A percentile compares a stretch with the other conserved stretches of the same genome.
phyloP scores from a whole-genome alignment of 129 eudicot species.

The Helichrysum umbraculigerum region DNA sequence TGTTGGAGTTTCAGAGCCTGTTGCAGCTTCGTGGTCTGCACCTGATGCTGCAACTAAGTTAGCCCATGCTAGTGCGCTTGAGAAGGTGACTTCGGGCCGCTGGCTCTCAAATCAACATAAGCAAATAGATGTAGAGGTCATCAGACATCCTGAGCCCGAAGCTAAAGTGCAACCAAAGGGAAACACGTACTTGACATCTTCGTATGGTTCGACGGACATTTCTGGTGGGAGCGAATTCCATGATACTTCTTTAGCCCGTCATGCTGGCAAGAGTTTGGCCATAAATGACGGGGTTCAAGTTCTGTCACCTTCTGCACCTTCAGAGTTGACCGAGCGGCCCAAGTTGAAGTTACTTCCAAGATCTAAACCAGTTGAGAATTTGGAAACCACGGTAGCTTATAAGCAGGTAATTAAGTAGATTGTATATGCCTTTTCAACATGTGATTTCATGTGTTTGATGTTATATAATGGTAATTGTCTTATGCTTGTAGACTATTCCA shows the following conservation, averaged over 20 bases:
- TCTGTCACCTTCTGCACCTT: conserved; percentile 40
- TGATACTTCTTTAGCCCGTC: conserved; percentile 38
- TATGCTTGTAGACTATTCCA: conserved; percentile 36
- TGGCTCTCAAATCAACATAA: conserved; percentile 79
- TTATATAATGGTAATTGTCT: conserved; percentile 1
- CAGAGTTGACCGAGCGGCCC: conserved; percentile 66
- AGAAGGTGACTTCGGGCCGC: conserved; percentile 87
- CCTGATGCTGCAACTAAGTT: conserved; percentile 72
- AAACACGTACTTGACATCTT: conserved; percentile 21
- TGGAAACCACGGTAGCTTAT: conserved; percentile 39
- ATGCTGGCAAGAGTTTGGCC: conserved; percentile 48
- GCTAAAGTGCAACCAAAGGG: conserved; percentile 37
- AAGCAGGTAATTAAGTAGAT: conserved; percentile 50
- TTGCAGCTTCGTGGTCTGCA: conserved; percentile 55
- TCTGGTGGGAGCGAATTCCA: conserved; percentile 24
- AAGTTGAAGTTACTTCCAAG: conserved; percentile 83
- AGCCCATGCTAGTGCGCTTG: conserved; percentile 94
- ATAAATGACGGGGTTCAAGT: conserved; percentile 42
- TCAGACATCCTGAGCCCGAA: conserved; percentile 52
- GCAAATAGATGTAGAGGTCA: conserved; percentile 63
- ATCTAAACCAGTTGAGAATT: conserved; percentile 64
- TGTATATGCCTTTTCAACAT: neutral
- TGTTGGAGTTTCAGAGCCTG: conserved; percentile 42
- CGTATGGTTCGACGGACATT: conserved; percentile 34
- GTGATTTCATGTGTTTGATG: neutral